Base-by-base conservation (phyloP, 352 stramenopile species). In the Globisporangium radiosum region DNA sequence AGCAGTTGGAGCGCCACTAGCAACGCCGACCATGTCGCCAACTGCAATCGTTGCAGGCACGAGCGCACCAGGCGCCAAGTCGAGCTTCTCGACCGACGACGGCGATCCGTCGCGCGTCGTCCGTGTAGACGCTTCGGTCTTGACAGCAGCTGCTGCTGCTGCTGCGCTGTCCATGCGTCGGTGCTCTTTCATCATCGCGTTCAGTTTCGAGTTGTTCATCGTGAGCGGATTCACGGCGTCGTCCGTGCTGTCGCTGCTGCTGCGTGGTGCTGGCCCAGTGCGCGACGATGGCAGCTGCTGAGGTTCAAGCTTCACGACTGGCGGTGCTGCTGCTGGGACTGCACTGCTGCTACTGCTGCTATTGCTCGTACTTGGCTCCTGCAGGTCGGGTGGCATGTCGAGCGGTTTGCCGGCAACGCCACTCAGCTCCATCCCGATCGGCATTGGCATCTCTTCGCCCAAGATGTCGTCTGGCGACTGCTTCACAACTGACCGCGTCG, bases 121-220 rank as follows among this genome's bases (percentile, higher is more conserved):
- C 5, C 45, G 5, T 5, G 13, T 25, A 40, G 25, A 2, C 25
- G 36, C 19, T 14, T 13, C 10, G 38, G 8, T 19, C 37, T 33
- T 39, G 38, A 45, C 59, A 33, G 25, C 59, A n/a, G 7, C 70
- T 52, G 60, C 68, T 39, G 80, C 60, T 6, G 45, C 72, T 14
- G 54, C 60, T 6, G 75, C 75, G 33, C 78, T 72, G 65, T 89
- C 82, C 76, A 90, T 88, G 19, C 78, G 74, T 38, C 73, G 71
- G 69, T 92, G 76, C 56, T 92, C 80, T 61, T 84, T 82, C 79
- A 92, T 90, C 82, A 92, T 92, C 2, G 82, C 82, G 54, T 92
- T 90, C 69, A 92, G 33, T 70, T 90, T 92, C 5, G 82, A 88
- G 69, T 92, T 92, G 66, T 92, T 88, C 82, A 90, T 90, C 37